Evolutionary conservation across 345 rosid species (phyloP).

Genomic region (Hibiscus syriacus): DNA sequence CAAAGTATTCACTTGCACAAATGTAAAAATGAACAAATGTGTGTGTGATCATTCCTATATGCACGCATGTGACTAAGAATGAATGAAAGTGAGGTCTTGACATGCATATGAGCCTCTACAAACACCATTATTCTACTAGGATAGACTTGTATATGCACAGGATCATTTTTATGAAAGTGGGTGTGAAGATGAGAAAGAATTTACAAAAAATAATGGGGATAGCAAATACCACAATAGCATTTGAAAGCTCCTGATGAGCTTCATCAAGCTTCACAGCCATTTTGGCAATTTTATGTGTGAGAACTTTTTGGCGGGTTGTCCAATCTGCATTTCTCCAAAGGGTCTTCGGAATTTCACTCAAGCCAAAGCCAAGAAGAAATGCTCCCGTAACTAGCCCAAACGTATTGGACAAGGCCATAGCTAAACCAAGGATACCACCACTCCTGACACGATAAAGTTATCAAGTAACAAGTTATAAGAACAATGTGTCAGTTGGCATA

Average conservation of each 20-base stretch:
- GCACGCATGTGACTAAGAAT: not conserved
- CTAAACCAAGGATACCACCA: constrained; percentile 70
- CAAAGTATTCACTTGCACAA: not conserved
- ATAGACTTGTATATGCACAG: too few species aligned
- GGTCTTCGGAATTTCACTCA: constrained; percentile 91
- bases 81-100: not conserved
- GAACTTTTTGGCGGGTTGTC: constrained; percentile 89
- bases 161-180: not conserved
- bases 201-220: not conserved
- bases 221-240: constrained; percentile 86
- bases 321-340: constrained; percentile 91
- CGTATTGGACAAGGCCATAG: constrained; percentile 99
- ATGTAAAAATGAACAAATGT: not conserved
- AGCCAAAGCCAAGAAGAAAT: constrained; percentile 98
- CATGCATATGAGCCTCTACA: not conserved
- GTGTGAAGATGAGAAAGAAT: not conserved
- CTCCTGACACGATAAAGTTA: constrained; percentile 32
- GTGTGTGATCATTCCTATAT: not conserved
- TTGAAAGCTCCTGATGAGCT: constrained; percentile 95
- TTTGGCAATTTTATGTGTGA: constrained; percentile 95
- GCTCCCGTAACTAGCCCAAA: constrained; percentile 99
- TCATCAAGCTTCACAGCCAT: constrained; percentile 96
- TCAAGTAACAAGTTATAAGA: not conserved
- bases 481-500: not conserved
- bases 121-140: not conserved